These are phyloP conservation scores for Calonectria hongkongensis DNA, from an alignment of 2,329 filamentous ascomycete species.

Conservation along the genomic window DNA sequence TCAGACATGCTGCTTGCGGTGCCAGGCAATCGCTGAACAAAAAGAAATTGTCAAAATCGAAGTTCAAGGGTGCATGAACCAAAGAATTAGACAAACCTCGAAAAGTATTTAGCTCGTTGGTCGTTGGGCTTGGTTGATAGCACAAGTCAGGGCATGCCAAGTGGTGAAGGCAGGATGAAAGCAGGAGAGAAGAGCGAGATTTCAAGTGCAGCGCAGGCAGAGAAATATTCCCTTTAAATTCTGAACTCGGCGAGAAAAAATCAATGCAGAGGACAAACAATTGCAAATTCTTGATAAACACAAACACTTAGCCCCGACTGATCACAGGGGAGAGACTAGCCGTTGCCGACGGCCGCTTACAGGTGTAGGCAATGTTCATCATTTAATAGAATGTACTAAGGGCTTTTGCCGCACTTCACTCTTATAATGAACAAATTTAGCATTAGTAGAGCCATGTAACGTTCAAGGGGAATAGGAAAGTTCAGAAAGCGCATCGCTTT, in stretches of 20 bases:
- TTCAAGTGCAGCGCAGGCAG: neutral
- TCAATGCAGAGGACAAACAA: neutral
- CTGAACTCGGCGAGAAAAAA: neutral
- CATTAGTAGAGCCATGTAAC: too few relatives aligned
- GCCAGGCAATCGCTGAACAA: neutral
- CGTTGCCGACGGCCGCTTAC: neutral
- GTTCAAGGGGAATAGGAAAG: neutral
- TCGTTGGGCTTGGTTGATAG: neutral
- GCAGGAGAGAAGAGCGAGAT: neutral
- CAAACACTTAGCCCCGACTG: neutral
- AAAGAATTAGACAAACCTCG: neutral
- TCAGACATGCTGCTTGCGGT: conserved; percentile 56
- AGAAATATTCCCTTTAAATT: neutral
- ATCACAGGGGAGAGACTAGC: neutral
- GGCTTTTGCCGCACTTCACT: too few relatives aligned
- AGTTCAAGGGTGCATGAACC: neutral
- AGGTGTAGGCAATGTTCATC: neutral
- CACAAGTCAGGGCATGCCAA: neutral
- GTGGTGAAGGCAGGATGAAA: neutral
- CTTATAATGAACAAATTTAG: neutral
- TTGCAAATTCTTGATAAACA: neutral
- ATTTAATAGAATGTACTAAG: neutral
- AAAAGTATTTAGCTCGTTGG: neutral
- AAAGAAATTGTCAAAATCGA: neutral
- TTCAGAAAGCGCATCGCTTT: neutral